Conservation (phyloP, 768 basidiomycete genomes). For the Pisolithus orientalis region DNA sequence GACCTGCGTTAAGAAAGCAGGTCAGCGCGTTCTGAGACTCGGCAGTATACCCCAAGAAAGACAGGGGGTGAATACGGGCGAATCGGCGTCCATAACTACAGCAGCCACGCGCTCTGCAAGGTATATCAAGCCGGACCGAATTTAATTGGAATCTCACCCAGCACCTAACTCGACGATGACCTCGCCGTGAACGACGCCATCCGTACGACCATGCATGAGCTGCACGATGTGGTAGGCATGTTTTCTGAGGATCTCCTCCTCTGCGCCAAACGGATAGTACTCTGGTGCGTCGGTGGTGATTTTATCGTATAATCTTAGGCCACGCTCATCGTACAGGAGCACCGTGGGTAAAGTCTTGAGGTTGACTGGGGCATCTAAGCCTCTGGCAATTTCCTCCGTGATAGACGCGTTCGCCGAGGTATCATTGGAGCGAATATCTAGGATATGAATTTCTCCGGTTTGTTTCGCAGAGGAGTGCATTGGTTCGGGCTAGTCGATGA, state of each 20-base stretch:
- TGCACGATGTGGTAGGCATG: constrained; percentile 70
- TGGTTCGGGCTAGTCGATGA: too few relatives aligned
- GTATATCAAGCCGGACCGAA: constrained; percentile 9
- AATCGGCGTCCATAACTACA: too few relatives aligned
- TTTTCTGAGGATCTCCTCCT: constrained; percentile 75
- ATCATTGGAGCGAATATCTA: constrained; percentile 30
- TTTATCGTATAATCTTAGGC: constrained; percentile 79
- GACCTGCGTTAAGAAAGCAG: constrained; percentile 40
- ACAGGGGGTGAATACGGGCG: not conserved
- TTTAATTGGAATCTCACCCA: constrained; percentile 51
- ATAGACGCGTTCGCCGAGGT: constrained; percentile 27
- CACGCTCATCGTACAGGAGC: constrained; percentile 81
- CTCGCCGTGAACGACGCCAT: constrained; percentile 34
- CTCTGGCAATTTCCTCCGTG: constrained; percentile 42
- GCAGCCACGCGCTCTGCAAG: not conserved
- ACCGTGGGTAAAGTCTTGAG: constrained; percentile 71
- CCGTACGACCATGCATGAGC: constrained; percentile 49
- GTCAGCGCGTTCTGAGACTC: not conserved
- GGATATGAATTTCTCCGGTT: constrained; percentile 7
- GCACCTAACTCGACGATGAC: constrained; percentile 89
- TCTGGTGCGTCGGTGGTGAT: constrained; percentile 73
- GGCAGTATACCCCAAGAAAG: not conserved
- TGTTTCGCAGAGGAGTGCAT: not conserved
- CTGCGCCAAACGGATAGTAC: constrained; percentile 89
- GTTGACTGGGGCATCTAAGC: constrained; percentile 48